Evolutionary conservation across 306 rosid species (phyloP).

Genomic region (Ochetophila trinervis): DNA sequence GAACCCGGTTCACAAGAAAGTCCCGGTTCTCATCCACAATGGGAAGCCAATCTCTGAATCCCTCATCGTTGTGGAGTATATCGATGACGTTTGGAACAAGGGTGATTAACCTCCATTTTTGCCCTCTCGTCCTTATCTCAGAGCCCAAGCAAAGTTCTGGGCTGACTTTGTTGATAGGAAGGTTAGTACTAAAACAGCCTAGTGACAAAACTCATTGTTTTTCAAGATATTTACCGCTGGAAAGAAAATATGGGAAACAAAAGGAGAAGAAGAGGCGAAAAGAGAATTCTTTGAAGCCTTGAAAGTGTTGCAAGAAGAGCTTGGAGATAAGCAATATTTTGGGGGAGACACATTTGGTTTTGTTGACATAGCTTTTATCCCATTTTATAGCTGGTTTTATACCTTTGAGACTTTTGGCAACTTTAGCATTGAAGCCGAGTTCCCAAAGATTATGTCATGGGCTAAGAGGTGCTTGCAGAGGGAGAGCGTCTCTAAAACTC

Average conservation of each 20-base stretch:
- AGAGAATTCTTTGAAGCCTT: not conserved
- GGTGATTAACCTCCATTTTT: not conserved
- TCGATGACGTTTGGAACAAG: not conserved
- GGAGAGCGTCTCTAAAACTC: not conserved
- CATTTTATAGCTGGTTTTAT: not conserved
- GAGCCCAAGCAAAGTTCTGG: not conserved
- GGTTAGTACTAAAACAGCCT: too few relatives aligned
- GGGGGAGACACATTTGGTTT: slow-evolving; percentile 1
- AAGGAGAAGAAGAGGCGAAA: not conserved
- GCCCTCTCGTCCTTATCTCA: not conserved
- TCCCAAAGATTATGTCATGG: not conserved
- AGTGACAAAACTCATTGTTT: too few relatives aligned
- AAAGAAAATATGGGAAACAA: not conserved
- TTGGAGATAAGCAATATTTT: slow-evolving; percentile 4
- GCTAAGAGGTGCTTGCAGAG: not conserved
- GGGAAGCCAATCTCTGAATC: not conserved
- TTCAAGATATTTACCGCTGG: too few relatives aligned
- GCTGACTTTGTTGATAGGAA: not conserved
- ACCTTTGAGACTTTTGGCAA: not conserved
- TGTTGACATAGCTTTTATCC: not conserved
- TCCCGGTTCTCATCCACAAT: not conserved
- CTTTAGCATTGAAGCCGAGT: not conserved
- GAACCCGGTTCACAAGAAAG: not conserved
- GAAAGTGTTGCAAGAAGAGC: not conserved
- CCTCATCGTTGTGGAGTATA: not conserved